Evolutionary conservation across 176 grass and related monocot genomes (phyloP).

Genomic region (Tuctoria greenei): DNA sequence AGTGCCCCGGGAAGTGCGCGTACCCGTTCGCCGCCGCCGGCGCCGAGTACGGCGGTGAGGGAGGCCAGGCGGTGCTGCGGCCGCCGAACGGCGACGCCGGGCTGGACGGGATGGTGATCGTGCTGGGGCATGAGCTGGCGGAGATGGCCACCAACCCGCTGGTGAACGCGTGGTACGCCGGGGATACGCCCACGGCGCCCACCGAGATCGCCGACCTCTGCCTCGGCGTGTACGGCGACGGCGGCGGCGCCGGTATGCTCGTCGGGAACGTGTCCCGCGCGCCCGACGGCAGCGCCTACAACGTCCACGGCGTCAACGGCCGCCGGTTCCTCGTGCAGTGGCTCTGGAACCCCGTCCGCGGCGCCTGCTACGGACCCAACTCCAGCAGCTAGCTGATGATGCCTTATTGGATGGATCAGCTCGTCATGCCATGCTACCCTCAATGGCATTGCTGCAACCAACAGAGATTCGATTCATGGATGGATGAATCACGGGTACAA

Average conservation of each 20-base stretch:
- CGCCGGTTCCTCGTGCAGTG: slow-evolving; percentile 83
- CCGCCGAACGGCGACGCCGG: slow-evolving; percentile 75
- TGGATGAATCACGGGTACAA: not conserved
- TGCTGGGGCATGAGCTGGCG: slow-evolving; percentile 75
- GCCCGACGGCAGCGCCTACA: slow-evolving; percentile 60
- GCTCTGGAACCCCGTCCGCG: slow-evolving; percentile 68
- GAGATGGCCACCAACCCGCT: slow-evolving; percentile 74
- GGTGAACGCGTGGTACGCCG: slow-evolving; percentile 86
- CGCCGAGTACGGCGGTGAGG: slow-evolving; percentile 17
- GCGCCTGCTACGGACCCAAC: slow-evolving; percentile 77
- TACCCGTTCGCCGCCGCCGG: slow-evolving; percentile 68
- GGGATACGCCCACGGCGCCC: slow-evolving; percentile 72
- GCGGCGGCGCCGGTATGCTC: slow-evolving; percentile 60
- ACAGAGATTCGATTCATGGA: not conserved
- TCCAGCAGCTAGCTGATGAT: slow-evolving; percentile 46
- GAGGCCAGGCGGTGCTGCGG: slow-evolving; percentile 36
- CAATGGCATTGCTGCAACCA: slow-evolving; percentile 27
- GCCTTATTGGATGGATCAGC: not conserved
- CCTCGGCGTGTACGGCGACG: slow-evolving; percentile 68
- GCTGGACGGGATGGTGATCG: slow-evolving; percentile 80
- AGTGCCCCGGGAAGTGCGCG: slow-evolving; percentile 77
- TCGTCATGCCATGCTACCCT: slow-evolving; percentile 24
- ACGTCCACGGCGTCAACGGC: slow-evolving; percentile 72
- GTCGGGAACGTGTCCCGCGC: slow-evolving; percentile 62
- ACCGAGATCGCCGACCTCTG: slow-evolving; percentile 93